Base-by-base conservation (phyloP, 2,329 filamentous ascomycete genomes). In the Macrophomina phaseolina region DNA sequence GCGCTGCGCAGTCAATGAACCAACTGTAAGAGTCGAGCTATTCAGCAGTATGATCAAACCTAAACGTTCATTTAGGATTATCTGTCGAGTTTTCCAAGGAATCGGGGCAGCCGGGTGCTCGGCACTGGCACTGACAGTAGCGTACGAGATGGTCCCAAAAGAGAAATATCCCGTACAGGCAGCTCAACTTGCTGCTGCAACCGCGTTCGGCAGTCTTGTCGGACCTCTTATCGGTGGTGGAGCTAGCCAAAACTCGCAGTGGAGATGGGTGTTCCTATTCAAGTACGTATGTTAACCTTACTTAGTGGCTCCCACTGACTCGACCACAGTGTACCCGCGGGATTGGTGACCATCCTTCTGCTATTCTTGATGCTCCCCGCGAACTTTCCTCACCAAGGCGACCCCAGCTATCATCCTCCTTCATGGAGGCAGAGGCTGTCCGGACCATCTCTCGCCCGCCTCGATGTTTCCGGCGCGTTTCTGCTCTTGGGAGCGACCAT, bases 21-120 rank as follows among this genome's bases (percentile, higher is more conserved):
- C 73, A 77, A 67, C 68, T 77, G 70, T 70, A 65, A 58, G 67
- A 58, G 2, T 51, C 38, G 45, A n/a, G 14, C n/a, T 5, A 5
- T 8, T 23, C 23, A 48, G 23, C 11, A 14, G 46, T 11, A 32
- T 7, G 5, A 23, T 9, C 23, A 16, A 34, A 40, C 4, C 38
- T 53, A 9, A 56, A 16, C 16, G 9, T 7, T 8, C 18, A 32
- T 52, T 40, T 40, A 76, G 73, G 2, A 77, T 77, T 34, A 65
- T 76, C 30, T 72, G 70, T 42, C 71, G 75, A 45, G 71, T 73
- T 16, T 70, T 77, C 7, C 75, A 77, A 68, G 75, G 75, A 36
- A 70, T 77, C 34, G 75, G 75, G 4, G 74, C 69, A 8, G 71
- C 72, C 2, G 75, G 74, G 12, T 64, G 68, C 30, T 74, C 73